These are phyloP conservation scores for Melampsora americana DNA, from an alignment of 1,284 basidiomycete species.

Conservation along the genomic window DNA sequence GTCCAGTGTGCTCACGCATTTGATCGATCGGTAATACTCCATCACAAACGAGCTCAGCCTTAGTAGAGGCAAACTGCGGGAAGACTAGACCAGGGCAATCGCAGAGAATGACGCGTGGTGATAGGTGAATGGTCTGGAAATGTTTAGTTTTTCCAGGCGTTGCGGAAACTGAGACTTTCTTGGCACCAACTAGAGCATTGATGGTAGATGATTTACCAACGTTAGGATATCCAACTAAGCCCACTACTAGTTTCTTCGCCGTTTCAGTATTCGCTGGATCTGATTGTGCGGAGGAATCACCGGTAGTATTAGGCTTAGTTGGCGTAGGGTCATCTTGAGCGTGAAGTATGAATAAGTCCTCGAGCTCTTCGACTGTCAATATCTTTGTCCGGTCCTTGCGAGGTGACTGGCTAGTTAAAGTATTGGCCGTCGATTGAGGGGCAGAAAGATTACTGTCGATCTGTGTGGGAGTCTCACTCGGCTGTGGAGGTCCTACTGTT, in stretches of 20 bases:
- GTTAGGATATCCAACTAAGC: slow-evolving; percentile 64
- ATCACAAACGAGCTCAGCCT: slow-evolving; percentile 92
- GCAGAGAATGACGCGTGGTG: slow-evolving; percentile 81
- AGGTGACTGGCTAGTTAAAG: background rate
- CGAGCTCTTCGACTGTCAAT: slow-evolving; percentile 81
- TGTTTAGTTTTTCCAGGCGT: slow-evolving; percentile 99
- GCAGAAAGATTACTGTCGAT: background rate
- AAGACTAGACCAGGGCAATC: slow-evolving; percentile 99
- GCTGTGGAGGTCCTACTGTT: too few relatives aligned
- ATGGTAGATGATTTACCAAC: slow-evolving; percentile 64
- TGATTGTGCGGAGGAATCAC: background rate
- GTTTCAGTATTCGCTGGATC: slow-evolving; percentile 28
- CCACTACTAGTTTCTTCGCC: slow-evolving; percentile 65
- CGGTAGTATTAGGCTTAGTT: slow-evolving; percentile 19
- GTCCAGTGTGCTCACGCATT: slow-evolving; percentile 88
- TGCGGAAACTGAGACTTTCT: slow-evolving; percentile 94
- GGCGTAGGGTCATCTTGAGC: slow-evolving; percentile 63
- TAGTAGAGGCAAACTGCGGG: slow-evolving; percentile 93
- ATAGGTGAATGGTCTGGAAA: slow-evolving; percentile 95
- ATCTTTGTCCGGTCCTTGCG: slow-evolving; percentile 70
- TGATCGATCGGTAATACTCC: slow-evolving; percentile 98
- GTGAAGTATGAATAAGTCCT: slow-evolving; percentile 72
- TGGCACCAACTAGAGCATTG: slow-evolving; percentile 64
- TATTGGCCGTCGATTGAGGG: background rate
- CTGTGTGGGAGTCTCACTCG: too few relatives aligned